Evolutionary conservation across 176 grass and related monocot genomes (phyloP), one percentile per base, ranked within the genome.

Genomic region (Musa acuminata): DNA sequence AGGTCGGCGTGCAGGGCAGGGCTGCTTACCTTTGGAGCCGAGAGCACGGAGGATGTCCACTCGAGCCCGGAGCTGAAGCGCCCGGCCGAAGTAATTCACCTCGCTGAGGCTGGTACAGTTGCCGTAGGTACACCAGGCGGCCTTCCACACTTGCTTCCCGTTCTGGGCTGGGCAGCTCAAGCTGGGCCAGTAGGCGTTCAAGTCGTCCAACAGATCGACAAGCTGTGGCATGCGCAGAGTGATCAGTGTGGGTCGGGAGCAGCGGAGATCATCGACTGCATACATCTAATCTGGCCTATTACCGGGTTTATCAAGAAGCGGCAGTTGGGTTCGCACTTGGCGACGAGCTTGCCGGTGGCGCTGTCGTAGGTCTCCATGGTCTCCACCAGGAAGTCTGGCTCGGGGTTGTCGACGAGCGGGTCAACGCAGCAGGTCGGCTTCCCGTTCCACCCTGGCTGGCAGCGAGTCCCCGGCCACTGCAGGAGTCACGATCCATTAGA

Each of bases 401-500:
- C 68, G 13, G 82, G 82, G 4, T 55, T 0, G 9, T 67, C 75
- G 2, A 75, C 55, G 1, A 50, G 58, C 7, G 82, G 76, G 53
- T 55, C 13, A 24, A 8, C 65, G 67, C 82, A 84, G 50, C 82
- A 79, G 11, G 11, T 8, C 58, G 2, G 29, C 29, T 29, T 76
- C 11, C 17, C 0, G 11, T 0, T 0, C 14, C 0, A 3, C 13
- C 9, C 78, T 16, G 2, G 53, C 16, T 55, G 53, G 74, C 82
- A 79, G 27, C 7, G 64, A 67, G 68, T 35, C 17, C 82, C 82
- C 2, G 82, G 82, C 82, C 82, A 84, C 82, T 84, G 67, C 29
- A 29, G 29, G 29, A 3, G 29, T 29, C 29, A 29, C 29, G 2
- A 29, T 29, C 29, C 29, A 29, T 29, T 29, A 29, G 27, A 29